Evolutionary conservation across 257 asterid genomes (phyloP).

Genomic region (Fraxinus americana): DNA sequence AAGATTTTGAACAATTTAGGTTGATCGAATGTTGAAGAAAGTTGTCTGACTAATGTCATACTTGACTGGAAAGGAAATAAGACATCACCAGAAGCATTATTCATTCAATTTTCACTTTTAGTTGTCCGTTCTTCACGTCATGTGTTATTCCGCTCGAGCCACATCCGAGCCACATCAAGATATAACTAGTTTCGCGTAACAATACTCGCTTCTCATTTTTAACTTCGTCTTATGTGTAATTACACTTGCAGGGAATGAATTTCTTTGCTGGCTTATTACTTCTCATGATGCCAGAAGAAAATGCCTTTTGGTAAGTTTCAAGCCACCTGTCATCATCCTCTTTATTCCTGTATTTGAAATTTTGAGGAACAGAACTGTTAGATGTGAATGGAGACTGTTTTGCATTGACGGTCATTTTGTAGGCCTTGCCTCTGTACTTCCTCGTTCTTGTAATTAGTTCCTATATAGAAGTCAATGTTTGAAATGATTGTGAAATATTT

Average conservation of each 20-base stretch:
- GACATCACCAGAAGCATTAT: conserved; percentile 6
- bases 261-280: conserved; percentile 91
- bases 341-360: conserved; percentile 24
- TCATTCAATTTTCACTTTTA: conserved; percentile 8
- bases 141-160: conserved; percentile 4
- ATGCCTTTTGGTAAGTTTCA: conserved; percentile 87
- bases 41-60: not conserved
- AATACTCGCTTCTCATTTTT: conserved; percentile 1
- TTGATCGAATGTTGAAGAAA: conserved; percentile 13
- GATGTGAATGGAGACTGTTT: conserved; percentile 5
- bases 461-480: not conserved
- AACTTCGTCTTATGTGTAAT: conserved; percentile 23
- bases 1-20: conserved; percentile 14
- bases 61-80: conserved; percentile 17
- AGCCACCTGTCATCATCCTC: conserved; percentile 24
- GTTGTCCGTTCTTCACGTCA: conserved; percentile 10
- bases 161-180: conserved; percentile 15
- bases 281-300: conserved; percentile 98
- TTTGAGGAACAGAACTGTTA: conserved; percentile 4
- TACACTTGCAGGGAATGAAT: conserved; percentile 81
- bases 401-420: not conserved
- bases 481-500: not conserved
- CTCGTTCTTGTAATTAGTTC: not conserved
- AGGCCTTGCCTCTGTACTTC: not conserved
- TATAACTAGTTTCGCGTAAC: not conserved